phyloP scores from a whole-genome alignment of 129 eudicot species.

The Chrysanthemum lavandulifolium region DNA sequence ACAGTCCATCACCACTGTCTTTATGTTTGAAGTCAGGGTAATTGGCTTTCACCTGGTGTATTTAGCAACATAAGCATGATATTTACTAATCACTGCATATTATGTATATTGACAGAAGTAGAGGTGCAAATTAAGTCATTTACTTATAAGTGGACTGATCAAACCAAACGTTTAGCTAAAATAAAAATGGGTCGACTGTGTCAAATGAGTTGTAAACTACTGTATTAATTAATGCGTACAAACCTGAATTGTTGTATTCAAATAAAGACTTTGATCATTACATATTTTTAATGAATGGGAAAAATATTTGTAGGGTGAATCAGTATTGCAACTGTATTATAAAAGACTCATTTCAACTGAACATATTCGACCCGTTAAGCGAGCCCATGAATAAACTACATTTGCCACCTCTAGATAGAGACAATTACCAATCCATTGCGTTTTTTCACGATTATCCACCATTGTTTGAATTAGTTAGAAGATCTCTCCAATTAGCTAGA shows the following conservation, averaged over 20 bases:
- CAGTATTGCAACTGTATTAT: too few relatives aligned
- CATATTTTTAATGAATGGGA: too few relatives aligned
- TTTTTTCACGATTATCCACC: slow-evolving; percentile 71
- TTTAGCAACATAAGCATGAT: slow-evolving; percentile 23
- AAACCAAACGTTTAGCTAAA: too few relatives aligned
- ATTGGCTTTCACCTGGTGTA: slow-evolving; percentile 44
- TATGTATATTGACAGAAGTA: background rate
- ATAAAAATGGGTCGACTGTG: too few relatives aligned
- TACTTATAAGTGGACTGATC: too few relatives aligned
- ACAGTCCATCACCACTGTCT: slow-evolving; percentile 49
- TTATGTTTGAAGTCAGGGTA: slow-evolving; percentile 81
- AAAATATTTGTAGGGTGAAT: too few relatives aligned
- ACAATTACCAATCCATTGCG: slow-evolving; percentile 47
- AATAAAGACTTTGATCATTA: too few relatives aligned
- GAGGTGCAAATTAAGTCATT: background rate
- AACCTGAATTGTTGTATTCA: too few relatives aligned
- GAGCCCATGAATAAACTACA: too few relatives aligned
- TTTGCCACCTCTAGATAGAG: slow-evolving; percentile 13
- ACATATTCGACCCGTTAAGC: too few relatives aligned
- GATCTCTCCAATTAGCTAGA: slow-evolving; percentile 63
- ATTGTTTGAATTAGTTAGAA: slow-evolving; percentile 51
- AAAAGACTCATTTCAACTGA: too few relatives aligned
- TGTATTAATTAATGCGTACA: too few relatives aligned
- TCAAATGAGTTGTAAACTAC: background rate
- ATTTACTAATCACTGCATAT: background rate